phyloP scores from a whole-genome alignment of 108 stramenopile genomes.

The Fragilariopsis cylindrus region DNA sequence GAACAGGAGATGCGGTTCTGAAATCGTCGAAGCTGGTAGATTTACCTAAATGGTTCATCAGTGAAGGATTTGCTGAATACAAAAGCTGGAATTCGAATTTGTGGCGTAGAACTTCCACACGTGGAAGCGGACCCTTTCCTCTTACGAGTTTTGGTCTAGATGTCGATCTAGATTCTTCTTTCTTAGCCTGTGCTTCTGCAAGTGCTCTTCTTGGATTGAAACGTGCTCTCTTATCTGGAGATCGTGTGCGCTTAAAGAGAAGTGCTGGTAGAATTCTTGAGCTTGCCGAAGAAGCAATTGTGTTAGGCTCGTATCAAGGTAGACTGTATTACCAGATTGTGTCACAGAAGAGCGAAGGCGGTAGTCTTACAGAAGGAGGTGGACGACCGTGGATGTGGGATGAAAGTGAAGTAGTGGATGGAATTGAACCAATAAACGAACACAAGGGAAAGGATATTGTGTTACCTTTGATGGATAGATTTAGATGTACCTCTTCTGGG shows the following conservation, averaged over 20 bases:
- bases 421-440: constrained; percentile 59
- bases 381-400: constrained; percentile 84
- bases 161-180: constrained; percentile 80
- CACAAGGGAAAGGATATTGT: constrained; percentile 46
- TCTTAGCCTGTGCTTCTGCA: constrained; percentile 77
- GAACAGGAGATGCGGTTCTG: background rate
- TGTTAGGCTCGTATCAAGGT: constrained; percentile 84
- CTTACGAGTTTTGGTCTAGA: constrained; percentile 58
- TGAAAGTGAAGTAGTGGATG: constrained; percentile 87
- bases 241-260: constrained; percentile 76
- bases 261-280: constrained; percentile 86
- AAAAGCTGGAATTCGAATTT: constrained; percentile 56
- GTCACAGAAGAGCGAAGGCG: constrained; percentile 88
- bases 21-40: background rate
- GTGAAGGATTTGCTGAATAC: constrained; percentile 72
- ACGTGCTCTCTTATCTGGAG: constrained; percentile 79
- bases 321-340: constrained; percentile 83
- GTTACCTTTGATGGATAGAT: constrained; percentile 63
- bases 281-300: constrained; percentile 85
- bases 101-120: constrained; percentile 46
- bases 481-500: constrained; percentile 53
- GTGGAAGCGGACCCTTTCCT: constrained; percentile 68
- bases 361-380: constrained; percentile 81
- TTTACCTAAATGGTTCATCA: constrained; percentile 67
- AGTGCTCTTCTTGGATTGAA: constrained; percentile 77